Evolutionary conservation across 2,329 filamentous ascomycete species (phyloP), one percentile per base, ranked within the genome.

Genomic region (Alternaria sp.): DNA sequence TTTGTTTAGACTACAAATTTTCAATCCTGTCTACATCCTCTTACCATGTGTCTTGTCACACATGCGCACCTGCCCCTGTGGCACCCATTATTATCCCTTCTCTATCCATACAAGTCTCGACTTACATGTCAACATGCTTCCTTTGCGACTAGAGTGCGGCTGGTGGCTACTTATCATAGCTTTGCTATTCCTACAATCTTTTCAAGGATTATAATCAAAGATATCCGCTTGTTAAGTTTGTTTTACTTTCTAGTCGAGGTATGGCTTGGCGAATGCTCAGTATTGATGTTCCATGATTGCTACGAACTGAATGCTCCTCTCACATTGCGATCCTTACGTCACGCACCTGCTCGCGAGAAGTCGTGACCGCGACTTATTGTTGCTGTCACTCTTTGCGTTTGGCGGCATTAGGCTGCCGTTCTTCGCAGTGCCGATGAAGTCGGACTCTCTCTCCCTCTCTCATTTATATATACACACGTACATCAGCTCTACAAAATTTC

Each of bases 1-100:
- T 75, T 75, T 72, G 70, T 71, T 50, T 78, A 78, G 74, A 78
- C 69, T 76, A 70, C 65, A 69, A 78, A 77, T 77, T 71, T 69
- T 73, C 72, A 50, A 78, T 72, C 69, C 70, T 73, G 72, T 75
- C 73, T 70, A 72, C 63, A 69, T 72, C 64, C 49, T 62, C 59
- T 57, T 41, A 46, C 54, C 16, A 34, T 32, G 25, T 41, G 30
- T 49, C 11, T 61, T 62, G 54, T 56, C 52, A 34, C 40, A 22
- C 6, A 20, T 38, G 36, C 28, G 28, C 11, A 30, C 16, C 16
- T n/a, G n/a, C 38, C 14, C 9, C 11, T 40, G n/a, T 40, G n/a
- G n/a, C 7, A 41, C 5, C 18, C 20, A 14, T 25, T 16, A n/a
- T 20, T 8, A 20, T 50, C 20, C 22, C 18, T 16, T 27, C 16